Percentiles rank a stretch among this genome's conserved stretches.
phyloP scores from a whole-genome alignment of 768 basidiomycete species.

The Glaciozyma martinii region DNA sequence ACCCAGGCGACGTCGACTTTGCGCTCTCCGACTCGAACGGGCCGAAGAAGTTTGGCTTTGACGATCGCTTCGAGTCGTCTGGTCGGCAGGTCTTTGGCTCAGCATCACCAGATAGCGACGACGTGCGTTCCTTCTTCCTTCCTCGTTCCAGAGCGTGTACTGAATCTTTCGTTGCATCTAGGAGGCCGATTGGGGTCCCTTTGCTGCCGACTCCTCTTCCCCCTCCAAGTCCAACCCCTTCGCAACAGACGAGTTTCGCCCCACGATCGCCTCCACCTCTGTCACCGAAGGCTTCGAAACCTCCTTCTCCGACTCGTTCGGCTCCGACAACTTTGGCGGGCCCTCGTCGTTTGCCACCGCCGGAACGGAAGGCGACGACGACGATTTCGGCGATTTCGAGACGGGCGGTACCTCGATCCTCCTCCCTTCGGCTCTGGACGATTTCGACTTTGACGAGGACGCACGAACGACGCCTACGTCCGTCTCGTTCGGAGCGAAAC shows the following conservation, averaged over 20 bases:
- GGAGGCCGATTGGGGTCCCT: constrained; percentile 26
- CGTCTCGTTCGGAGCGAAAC: not conserved
- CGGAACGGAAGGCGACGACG: too few relatives aligned
- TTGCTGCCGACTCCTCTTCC: not conserved
- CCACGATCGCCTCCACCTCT: constrained; percentile 15
- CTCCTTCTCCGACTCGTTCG: not conserved
- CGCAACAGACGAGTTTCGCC: constrained; percentile 18
- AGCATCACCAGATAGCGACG: not conserved
- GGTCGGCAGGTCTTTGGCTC: constrained; percentile 13
- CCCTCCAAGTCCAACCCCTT: not conserved
- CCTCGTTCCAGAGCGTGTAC: not conserved
- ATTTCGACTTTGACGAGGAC: constrained; percentile 23
- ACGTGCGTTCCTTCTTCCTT: constrained; percentile 4
- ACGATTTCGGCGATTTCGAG: constrained; percentile 30
- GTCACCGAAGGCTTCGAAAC: constrained; percentile 10
- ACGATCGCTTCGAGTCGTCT: constrained; percentile 26
- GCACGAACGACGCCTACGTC: not conserved
- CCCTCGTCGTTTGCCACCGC: too few relatives aligned
- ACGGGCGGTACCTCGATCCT: constrained; percentile 8
- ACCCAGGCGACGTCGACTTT: constrained; percentile 24
- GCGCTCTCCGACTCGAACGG: constrained; percentile 5
- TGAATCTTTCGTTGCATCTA: not conserved
- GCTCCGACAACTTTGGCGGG: constrained; percentile 4
- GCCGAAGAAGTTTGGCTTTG: constrained; percentile 25
- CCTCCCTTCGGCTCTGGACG: constrained; percentile 19